Evolutionary conservation across 2,329 filamentous ascomycete species (phyloP), one percentile per base, ranked within the genome.

Genomic region (Hypoxylon sp.): DNA sequence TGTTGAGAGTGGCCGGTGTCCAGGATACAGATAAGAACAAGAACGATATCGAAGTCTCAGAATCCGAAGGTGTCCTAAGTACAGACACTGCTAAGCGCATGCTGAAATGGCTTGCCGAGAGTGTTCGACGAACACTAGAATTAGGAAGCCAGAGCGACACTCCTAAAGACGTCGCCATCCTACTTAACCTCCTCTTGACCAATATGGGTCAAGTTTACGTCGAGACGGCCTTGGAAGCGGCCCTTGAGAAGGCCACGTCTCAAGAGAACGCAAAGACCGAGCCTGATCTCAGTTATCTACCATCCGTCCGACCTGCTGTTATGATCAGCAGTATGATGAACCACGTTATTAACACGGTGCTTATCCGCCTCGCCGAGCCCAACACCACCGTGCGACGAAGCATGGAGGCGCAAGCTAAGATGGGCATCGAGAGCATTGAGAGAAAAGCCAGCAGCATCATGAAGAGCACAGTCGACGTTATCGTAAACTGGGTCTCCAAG

Each of bases 81-180:
- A 83, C 96, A 3, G 84, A 88, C n/a, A 93, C 92, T 76, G 93
- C 94, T n/a, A 98, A 98, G 80, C 88, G 96, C 61, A 99, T 99
- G 94, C 86, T 99, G 64, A 96, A 93, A 76, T 99, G 96, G 96
- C 83, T 99, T 40, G 96, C 96, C 2, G 96, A 99, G 81, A 93
- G 93, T 67, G 95, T 99, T 22, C 92, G 96, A 38, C 86, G 96
- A 68, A 93, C 93, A 0, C 84, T 99, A 8, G 96, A 99, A 78
- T 84, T 99, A n/a, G 93, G 92, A 22, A 91, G 92, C 22, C 89
- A 90, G 53, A 91, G 86, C 61, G 96, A 99, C 72, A 97, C 93
- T 3, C 93, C 96, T 14, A 98, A 97, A 78, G 96, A 99, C 77
- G 93, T 98, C 59, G 91, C 91, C 46, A 89, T 93, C 64, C 85